Conservation (phyloP, 2,329 filamentous ascomycete genomes). For the Fusarium begoniae region DNA sequence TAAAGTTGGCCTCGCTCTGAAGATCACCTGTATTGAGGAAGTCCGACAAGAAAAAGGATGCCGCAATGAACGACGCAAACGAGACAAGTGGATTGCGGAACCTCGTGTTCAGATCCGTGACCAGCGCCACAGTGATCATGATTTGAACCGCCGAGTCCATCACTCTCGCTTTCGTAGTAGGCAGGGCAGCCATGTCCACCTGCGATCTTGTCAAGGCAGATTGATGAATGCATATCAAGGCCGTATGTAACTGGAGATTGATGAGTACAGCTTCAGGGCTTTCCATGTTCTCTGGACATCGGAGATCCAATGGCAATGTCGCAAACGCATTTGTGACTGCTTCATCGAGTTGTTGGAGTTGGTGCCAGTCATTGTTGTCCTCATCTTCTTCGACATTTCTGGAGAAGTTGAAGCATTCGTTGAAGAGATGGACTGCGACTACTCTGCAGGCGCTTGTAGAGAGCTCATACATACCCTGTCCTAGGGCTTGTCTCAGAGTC, state of each 20-base stretch:
- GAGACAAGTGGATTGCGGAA: slow-evolving; percentile 27
- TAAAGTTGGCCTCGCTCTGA: slow-evolving; percentile 62
- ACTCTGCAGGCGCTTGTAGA: slow-evolving; percentile 32
- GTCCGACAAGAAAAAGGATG: slow-evolving; percentile 18
- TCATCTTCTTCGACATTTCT: slow-evolving; percentile 17
- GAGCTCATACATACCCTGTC: slow-evolving; percentile 34
- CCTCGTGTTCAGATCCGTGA: slow-evolving; percentile 5
- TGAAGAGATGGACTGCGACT: slow-evolving; percentile 30
- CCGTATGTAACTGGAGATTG: slow-evolving; percentile 27
- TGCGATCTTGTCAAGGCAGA: slow-evolving; percentile 11
- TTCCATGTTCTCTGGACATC: slow-evolving; percentile 29
- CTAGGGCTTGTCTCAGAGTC: slow-evolving; percentile 18
- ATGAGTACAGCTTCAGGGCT: slow-evolving; percentile 24
- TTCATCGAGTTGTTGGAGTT: slow-evolving; percentile 14
- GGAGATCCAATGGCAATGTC: slow-evolving; percentile 6
- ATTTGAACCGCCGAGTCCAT: slow-evolving; percentile 27
- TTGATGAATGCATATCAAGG: slow-evolving; percentile 24
- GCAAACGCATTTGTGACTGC: slow-evolving; percentile 21
- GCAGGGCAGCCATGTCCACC: slow-evolving; percentile 5
- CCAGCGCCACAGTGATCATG: slow-evolving; percentile 24
- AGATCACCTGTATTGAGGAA: background rate
- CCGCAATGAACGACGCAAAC: slow-evolving; percentile 22
- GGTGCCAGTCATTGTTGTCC: slow-evolving; percentile 15
- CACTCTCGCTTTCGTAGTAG: slow-evolving; percentile 9
- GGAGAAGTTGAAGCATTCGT: slow-evolving; percentile 35